Evolutionary conservation across 2,329 filamentous ascomycete genomes (phyloP).

Genomic region (Arachnomyces sp.): DNA sequence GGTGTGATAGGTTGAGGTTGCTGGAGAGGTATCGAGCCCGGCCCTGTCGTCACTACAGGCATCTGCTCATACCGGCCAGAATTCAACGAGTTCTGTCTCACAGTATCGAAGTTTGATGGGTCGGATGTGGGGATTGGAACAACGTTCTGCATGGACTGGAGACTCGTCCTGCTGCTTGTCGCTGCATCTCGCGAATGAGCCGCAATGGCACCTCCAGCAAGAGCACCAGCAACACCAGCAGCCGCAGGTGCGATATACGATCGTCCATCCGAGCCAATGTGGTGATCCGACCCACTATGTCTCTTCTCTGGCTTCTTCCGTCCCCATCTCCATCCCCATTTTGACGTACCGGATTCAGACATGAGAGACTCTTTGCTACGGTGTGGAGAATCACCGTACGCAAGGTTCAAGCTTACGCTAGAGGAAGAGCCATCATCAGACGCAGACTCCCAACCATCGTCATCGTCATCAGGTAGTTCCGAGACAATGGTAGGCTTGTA

Average conservation of each 20-base stretch:
- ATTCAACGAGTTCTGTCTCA: slow-evolving; percentile 40
- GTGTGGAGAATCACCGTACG: slow-evolving; percentile 46
- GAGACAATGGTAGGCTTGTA: slow-evolving; percentile 13
- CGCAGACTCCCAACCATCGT: slow-evolving; percentile 53
- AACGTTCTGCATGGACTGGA: slow-evolving; percentile 52
- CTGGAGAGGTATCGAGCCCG: slow-evolving; percentile 62
- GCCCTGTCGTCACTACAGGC: slow-evolving; percentile 38
- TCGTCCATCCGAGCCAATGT: slow-evolving; percentile 12
- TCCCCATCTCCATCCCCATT: slow-evolving; percentile 56
- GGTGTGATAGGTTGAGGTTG: slow-evolving; percentile 74
- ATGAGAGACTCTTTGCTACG: slow-evolving; percentile 45
- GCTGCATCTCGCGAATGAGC: slow-evolving; percentile 15
- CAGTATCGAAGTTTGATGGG: slow-evolving; percentile 52
- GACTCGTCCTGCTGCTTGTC: slow-evolving; percentile 35
- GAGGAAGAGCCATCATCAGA: slow-evolving; percentile 46
- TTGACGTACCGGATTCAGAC: slow-evolving; percentile 47
- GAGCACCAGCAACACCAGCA: slow-evolving; percentile 33
- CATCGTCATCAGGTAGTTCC: slow-evolving; percentile 28
- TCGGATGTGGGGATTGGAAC: slow-evolving; percentile 61
- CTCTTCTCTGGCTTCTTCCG: slow-evolving; percentile 38
- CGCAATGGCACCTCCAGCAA: slow-evolving; percentile 35
- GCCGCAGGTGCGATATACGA: slow-evolving; percentile 23
- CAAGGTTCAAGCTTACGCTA: slow-evolving; percentile 50
- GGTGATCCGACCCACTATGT: slow-evolving; percentile 11
- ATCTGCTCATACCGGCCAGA: slow-evolving; percentile 33